phyloP scores from a whole-genome alignment of 352 stramenopile genomes.

The Phytophthora podocarpi region DNA sequence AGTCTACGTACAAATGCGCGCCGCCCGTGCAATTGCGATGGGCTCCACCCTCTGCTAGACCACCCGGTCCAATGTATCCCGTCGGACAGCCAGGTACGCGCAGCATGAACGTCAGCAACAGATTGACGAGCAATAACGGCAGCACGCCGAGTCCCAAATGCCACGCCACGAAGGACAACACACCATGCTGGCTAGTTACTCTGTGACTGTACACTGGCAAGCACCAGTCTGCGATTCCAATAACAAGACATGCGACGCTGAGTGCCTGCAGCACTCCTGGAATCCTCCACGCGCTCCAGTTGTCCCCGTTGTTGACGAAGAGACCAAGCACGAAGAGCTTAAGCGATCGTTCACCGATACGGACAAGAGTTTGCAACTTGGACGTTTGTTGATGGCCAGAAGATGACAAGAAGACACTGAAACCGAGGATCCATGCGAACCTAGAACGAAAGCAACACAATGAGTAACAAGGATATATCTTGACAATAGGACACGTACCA shows the following conservation, averaged over 20 bases:
- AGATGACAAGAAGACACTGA: constrained; percentile 48
- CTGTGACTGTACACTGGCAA: constrained; percentile 1
- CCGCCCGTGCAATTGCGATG: constrained; percentile 78
- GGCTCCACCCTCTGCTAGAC: constrained; percentile 41
- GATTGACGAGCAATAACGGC: constrained; percentile 50
- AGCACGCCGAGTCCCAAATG: constrained; percentile 42
- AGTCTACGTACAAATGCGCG: constrained; percentile 76
- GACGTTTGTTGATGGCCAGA: background rate
- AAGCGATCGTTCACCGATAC: constrained; percentile 28
- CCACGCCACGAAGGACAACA: constrained; percentile 1
- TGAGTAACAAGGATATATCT: background rate
- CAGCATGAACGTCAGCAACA: constrained; percentile 56
- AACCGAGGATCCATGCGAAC: constrained; percentile 89
- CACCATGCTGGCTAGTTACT: background rate
- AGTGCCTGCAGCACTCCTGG: constrained; percentile 82
- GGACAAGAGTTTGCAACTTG: background rate
- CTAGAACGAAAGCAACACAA: constrained; percentile 25
- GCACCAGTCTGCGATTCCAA: constrained; percentile 21
- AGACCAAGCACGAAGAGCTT: constrained; percentile 73
- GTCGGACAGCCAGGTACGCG: constrained; percentile 70
- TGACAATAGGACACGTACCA: constrained; percentile 42
- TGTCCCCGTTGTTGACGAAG: constrained; percentile 71
- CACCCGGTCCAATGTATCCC: constrained; percentile 77
- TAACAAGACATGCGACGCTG: constrained; percentile 45
- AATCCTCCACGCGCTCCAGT: constrained; percentile 66